Base-by-base conservation (phyloP, 2,329 filamentous ascomycete species). In the Paecilomyces formosus region DNA sequence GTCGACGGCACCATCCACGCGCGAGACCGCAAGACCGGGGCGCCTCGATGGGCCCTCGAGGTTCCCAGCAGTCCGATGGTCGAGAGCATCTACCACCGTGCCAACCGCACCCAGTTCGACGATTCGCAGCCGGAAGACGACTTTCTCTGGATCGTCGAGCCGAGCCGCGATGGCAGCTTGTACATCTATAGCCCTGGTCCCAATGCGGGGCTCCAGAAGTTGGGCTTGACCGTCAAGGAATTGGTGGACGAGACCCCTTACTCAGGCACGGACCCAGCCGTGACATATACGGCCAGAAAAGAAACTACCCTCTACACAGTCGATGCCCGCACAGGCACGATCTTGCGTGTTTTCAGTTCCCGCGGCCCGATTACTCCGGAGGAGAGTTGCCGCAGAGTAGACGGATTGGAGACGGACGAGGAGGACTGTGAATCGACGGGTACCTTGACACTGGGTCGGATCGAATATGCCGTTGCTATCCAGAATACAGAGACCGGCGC, bases 1-100 rank as follows among this genome's bases (percentile, higher is more conserved):
- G 90, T 97, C 85, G 92, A 97, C 82, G 94, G 94, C 82, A 90
- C 91, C 74, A 85, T 97, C 70, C 90, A 96, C 79, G 92, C 93
- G 74, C 87, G 87, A 75, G 91, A 97, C 79, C 86, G 94, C 69
- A 89, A 88, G 72, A 94, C 89, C 56, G 94, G 94, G 67, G 83
- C 87, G 63, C 83, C 88, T 66, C 88, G 87, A 72, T 97, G 94
- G 94, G 88, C 89, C 69, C 82, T 96, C 61, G 86, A 91, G 74
- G 85, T 89, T 61, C 76, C 76, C 51, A 89, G 91, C 66, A 86
- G 88, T 67, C 90, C 93, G 65, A 92, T 96, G 85, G 88, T 97
- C 62, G 89, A 97, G 76, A 96, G 91, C 53, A 86, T 85, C 59
- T 92, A 97, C 73, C 85, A 92, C 72, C 84, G 87, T 61, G 80